phyloP scores from a whole-genome alignment of 2,329 filamentous ascomycete genomes.

The Pseudogymnoascus sp. region DNA sequence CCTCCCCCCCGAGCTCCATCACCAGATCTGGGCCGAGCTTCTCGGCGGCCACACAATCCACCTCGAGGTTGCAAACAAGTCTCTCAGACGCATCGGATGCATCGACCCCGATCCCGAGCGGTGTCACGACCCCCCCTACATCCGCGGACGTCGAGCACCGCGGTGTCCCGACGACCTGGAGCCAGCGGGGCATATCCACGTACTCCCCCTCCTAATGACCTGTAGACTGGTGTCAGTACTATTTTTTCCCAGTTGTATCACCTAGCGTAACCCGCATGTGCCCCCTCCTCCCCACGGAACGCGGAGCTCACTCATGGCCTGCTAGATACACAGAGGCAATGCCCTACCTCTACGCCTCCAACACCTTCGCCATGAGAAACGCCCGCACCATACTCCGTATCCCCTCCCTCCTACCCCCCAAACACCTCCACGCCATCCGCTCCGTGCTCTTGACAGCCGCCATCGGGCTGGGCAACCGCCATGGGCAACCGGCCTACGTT shows the following conservation, averaged over 20 bases:
- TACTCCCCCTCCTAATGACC: neutral
- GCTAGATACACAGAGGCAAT: neutral
- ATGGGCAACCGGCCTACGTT: no score
- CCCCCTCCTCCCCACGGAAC: no score
- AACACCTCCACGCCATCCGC: neutral
- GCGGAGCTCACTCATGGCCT: no score
- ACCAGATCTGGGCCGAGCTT: slow-evolving; percentile 16
- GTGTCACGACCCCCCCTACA: neutral
- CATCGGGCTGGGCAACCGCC: no score
- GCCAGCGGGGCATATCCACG: neutral
- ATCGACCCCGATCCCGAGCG: neutral
- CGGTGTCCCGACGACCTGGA: neutral
- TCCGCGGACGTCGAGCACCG: neutral
- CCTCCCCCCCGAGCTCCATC: slow-evolving; percentile 15
- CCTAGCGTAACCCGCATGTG: no score
- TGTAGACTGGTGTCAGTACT: neutral
- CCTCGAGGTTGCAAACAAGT: neutral
- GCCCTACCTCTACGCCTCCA: neutral
- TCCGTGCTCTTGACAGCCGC: neutral
- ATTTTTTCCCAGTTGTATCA: neutral
- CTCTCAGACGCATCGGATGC: neutral
- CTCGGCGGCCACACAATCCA: slow-evolving; percentile 14
- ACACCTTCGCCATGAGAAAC: neutral
- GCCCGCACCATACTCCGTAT: neutral
- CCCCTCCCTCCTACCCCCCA: neutral